Base-by-base conservation (phyloP, 1,139 yeast species). In the Blastobotrys ciferrii region DNA sequence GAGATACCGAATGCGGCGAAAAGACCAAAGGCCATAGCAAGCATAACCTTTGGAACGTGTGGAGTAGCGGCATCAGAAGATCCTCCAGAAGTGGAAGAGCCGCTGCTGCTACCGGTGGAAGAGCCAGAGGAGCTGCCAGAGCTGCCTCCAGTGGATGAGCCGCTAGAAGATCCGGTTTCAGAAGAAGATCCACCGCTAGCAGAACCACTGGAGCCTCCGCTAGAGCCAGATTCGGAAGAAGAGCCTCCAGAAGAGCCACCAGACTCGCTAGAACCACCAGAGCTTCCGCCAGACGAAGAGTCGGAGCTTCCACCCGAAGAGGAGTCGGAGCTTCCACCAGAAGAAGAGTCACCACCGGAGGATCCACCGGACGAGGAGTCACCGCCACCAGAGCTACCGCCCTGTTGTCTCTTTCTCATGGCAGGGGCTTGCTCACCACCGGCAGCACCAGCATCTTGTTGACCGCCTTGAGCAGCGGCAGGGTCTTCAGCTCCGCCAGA, bases 311-410 rank as follows among this genome's bases (percentile, higher is more conserved):
- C 31, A 17, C 56, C 38, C 12, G 57, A 40, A 17, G 54, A 43
- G 15, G 58, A 31, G 12, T 54, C 32, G 35, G 54, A 32, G 33
- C 46, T 40, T 19, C 40, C 19, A 13, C 40, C 39, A 2, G 47
- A 32, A 14, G 46, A 45, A 30, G 50, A 35, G 35, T 41, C 35
- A 6, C 35, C 13, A 15, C 19, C 18, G 17, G 37, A 33, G 12
- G 19, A 12, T 18, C 40, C 28, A 3, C 40, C 40, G 19, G 40
- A 36, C 7, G 40, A 36, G 28, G 40, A 36, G 40, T 36, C 40
- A 11, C 28, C 28, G n/a, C 40, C 28, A 33, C 37, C 37, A n/a
- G 33, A 31, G 33, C 33, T 15, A 11, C 40, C 40, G 19, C 40
- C 40, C 13, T 19, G 28, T 19, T 36, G 40, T 18, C 40, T 4